Percentiles rank a stretch among this genome's conserved stretches.
These are phyloP conservation scores for Plantago coronopus DNA, from an alignment of 305 asterid genomes.

Conservation along the genomic window DNA sequence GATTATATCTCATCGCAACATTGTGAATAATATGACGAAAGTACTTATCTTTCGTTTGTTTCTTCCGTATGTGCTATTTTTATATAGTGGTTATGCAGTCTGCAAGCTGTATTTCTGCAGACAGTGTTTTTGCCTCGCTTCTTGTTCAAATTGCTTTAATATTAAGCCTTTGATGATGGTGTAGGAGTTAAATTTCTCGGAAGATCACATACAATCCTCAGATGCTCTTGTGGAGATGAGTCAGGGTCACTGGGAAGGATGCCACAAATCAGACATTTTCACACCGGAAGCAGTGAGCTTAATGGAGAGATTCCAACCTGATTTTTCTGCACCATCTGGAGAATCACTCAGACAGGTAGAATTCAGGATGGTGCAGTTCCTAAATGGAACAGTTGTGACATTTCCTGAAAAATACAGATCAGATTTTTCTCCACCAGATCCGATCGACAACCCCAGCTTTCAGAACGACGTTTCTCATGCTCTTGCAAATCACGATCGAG, in stretches of 20 bases:
- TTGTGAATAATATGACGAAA: background rate
- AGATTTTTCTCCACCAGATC: constrained; percentile 78
- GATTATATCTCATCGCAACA: background rate
- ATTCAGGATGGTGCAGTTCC: constrained; percentile 89
- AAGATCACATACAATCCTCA: constrained; percentile 73
- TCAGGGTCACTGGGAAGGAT: constrained; percentile 97
- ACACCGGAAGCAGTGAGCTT: constrained; percentile 60
- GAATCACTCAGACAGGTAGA: constrained; percentile 96
- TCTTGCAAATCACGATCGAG: constrained; percentile 44
- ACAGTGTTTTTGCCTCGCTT: background rate
- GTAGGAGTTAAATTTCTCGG: constrained; percentile 80
- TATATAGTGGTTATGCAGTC: background rate
- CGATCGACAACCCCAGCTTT: constrained; percentile 35
- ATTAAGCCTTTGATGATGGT: constrained; percentile 22
- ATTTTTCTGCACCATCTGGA: constrained; percentile 85
- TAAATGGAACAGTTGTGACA: constrained; percentile 53
- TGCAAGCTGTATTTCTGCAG: background rate
- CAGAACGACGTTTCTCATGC: constrained; percentile 34
- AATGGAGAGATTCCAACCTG: constrained; percentile 84
- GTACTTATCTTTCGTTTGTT: background rate
- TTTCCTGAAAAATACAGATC: constrained; percentile 69
- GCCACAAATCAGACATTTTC: constrained; percentile 73
- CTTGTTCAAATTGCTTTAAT: constrained; percentile 7
- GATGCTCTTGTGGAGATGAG: constrained; percentile 87
- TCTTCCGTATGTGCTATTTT: background rate